Percentiles rank a stretch among this genome's conserved stretches.
These are phyloP conservation scores for Hyaloscypha hepaticicola DNA, from an alignment of 495 filamentous ascomycete species.

Conservation along the genomic window DNA sequence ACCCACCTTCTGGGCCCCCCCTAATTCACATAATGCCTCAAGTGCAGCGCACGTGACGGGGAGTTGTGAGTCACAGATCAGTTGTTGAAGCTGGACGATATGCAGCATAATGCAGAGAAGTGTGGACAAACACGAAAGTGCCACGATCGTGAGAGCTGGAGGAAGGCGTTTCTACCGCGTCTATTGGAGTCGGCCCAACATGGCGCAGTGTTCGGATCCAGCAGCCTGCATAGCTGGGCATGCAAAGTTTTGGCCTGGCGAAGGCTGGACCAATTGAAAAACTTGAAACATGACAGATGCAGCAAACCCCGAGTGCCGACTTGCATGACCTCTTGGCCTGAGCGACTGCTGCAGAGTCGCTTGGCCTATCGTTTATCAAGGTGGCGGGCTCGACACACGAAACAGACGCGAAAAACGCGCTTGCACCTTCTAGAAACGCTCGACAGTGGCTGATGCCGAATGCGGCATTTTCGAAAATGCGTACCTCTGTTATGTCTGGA, in stretches of 20 bases:
- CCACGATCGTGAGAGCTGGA: constrained; percentile 21
- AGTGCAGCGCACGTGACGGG: constrained; percentile 4
- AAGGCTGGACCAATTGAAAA: constrained; percentile 10
- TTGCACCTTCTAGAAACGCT: background rate
- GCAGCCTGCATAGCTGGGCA: constrained; percentile 15
- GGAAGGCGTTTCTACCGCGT: constrained; percentile 22
- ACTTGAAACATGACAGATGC: constrained; percentile 20
- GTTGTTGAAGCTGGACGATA: constrained; percentile 7
- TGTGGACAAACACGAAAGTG: constrained; percentile 29
- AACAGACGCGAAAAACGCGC: constrained; percentile 23
- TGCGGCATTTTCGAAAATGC: background rate
- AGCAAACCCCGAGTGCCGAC: background rate
- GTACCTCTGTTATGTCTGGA: background rate
- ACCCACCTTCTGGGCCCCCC: constrained; percentile 9
- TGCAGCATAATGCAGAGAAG: constrained; percentile 3
- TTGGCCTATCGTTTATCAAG: background rate
- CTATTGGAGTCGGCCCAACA: constrained; percentile 18
- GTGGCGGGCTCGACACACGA: constrained; percentile 13
- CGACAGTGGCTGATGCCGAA: background rate
- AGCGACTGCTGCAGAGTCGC: background rate
- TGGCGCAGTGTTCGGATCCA: constrained; percentile 12
- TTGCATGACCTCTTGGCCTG: background rate
- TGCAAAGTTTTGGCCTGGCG: constrained; percentile 7
- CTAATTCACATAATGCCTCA: constrained; percentile 10
- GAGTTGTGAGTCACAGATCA: constrained; percentile 13